Percentiles rank a stretch among this genome's conserved stretches.
phyloP scores from a whole-genome alignment of 2,329 filamentous ascomycete species.

The Coniochaeta pulveracea region DNA sequence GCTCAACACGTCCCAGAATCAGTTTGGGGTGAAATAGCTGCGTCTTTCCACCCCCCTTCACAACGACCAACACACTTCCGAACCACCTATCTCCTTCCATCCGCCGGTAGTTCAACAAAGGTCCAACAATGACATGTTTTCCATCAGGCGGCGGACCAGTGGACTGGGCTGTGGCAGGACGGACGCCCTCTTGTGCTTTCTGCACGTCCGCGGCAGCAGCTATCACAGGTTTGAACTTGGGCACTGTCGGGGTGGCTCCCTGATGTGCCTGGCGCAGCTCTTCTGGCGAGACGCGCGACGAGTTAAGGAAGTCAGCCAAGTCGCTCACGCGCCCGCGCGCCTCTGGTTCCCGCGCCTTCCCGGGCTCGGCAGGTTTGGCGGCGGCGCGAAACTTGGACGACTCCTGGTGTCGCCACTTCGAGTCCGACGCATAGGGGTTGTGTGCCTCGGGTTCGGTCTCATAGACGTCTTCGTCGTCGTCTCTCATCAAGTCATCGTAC shows the following conservation, averaged over 20 bases:
- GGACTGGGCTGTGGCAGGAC: constrained; percentile 3
- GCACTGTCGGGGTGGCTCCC: constrained; percentile 8
- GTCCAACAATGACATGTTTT: constrained; percentile 57
- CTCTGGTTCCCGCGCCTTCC: constrained; percentile 27
- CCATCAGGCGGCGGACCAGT: constrained; percentile 23
- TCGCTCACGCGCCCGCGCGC: constrained; percentile 32
- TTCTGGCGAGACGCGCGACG: constrained; percentile 34
- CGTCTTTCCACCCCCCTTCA: constrained; percentile 54
- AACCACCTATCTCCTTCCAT: constrained; percentile 64
- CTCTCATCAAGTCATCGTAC: constrained; percentile 6
- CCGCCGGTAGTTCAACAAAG: constrained; percentile 66
- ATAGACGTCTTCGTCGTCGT: constrained; percentile 12
- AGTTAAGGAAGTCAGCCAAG: constrained; percentile 45
- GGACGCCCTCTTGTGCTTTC: constrained; percentile 13
- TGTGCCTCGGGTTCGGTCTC: constrained; percentile 19
- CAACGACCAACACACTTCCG: constrained; percentile 78
- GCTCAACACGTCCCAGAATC: constrained; percentile 29
- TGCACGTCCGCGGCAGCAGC: constrained; percentile 26
- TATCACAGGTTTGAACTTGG: constrained; percentile 35
- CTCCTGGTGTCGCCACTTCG: constrained; percentile 53
- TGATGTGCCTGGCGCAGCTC: constrained; percentile 9
- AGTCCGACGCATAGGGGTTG: constrained; percentile 46
- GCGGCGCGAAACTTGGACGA: constrained; percentile 39
- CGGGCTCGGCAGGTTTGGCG: constrained; percentile 16
- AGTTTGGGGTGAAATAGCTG: constrained; percentile 49